Base-by-base conservation (phyloP, 2,329 filamentous ascomycete species). In the Ceratocystis albifundus region DNA sequence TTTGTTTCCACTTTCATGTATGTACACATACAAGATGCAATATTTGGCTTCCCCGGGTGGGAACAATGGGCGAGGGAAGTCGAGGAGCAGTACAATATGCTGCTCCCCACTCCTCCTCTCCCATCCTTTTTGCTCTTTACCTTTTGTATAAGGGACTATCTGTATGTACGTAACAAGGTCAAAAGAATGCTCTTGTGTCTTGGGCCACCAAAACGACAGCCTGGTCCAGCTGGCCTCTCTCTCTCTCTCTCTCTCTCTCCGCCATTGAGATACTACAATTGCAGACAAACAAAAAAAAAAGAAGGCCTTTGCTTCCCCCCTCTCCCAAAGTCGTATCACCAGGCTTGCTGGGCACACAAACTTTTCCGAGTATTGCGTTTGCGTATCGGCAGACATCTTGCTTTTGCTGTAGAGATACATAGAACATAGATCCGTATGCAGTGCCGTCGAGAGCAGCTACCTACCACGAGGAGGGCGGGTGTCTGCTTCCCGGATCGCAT, bases 291-390 rank as follows among this genome's bases (percentile, higher is more conserved):
- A 53, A 2, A 22, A 53, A 17, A 25, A n/a, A n/a, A n/a, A n/a
- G n/a, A n/a, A n/a, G n/a, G n/a, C n/a, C 3, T 41, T 41, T 41
- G 22, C 48, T 7, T 22, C n/a, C 17, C 15, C 45, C 3, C 48
- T 25, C n/a, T 3, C 15, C 55, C 25, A 10, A 17, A 3, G 55
- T 15, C 17, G 55, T 59, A 59, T 30, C 28, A 59, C 55, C 55
- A 59, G 12, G 8, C 5, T n/a, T 15, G 55, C 28, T 36, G 30
- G 55, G 30, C 28, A 59, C 55, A 59, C 55, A 59, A 59, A 59
- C 55, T n/a, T 28, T 59, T 59, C 55, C 36, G 55, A 59, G 55
- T 59, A 59, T 30, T 59, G 17, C 55, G 30, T 36, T 41, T 59
- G 55, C 55, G 28, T 59, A 59, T 59, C 55, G 30, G 55, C 55